phyloP scores from a whole-genome alignment of 2,329 filamentous ascomycete genomes.

The Talaromyces sp. region DNA sequence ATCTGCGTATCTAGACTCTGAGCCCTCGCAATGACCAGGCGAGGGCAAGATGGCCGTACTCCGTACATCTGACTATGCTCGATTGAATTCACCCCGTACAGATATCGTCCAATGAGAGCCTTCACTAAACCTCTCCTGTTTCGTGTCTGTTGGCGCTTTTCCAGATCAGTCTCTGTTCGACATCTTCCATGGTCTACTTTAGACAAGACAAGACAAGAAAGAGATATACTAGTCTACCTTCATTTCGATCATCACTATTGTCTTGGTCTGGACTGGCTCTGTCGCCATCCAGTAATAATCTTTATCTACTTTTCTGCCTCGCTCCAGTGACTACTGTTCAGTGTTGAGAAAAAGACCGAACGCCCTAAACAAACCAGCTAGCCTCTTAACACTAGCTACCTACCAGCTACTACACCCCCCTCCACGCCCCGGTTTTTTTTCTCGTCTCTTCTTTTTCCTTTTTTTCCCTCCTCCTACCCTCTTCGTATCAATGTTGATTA shows the following conservation, averaged over 20 bases:
- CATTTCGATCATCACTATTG: background rate
- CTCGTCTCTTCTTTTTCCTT: background rate
- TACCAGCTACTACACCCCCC: slow-evolving; percentile 13
- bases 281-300: background rate
- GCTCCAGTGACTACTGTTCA: too few species aligned
- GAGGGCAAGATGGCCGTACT: too few species aligned
- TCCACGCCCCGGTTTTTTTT: background rate
- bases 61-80: background rate
- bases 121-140: background rate
- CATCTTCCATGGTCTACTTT: background rate
- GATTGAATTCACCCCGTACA: background rate
- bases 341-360: slow-evolving; percentile 4
- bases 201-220: too few species aligned
- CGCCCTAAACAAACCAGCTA: slow-evolving; percentile 35
- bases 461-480: background rate
- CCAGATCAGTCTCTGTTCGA: background rate
- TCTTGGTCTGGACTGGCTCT: slow-evolving; percentile 6
- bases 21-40: too few species aligned
- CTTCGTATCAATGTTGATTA: background rate
- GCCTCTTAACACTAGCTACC: background rate
- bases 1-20: background rate
- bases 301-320: background rate
- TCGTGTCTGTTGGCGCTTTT: slow-evolving; percentile 1
- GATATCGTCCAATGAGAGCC: background rate
- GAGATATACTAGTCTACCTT: background rate